phyloP scores from a whole-genome alignment of 352 stramenopile species.

The Aphanomyces cochlioides region DNA sequence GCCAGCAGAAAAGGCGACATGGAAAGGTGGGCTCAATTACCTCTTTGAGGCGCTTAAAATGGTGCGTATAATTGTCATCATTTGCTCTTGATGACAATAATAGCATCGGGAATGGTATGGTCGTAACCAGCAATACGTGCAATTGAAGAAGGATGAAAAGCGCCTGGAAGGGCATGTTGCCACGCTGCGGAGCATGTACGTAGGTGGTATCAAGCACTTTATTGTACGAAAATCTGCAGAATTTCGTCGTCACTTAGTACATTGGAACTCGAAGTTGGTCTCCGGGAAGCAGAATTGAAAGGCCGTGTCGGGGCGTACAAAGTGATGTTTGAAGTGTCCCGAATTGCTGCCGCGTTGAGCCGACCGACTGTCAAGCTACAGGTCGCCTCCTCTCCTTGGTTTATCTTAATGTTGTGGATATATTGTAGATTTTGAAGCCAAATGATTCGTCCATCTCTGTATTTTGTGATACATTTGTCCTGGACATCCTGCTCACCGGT shows the following conservation, averaged over 20 bases:
- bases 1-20: constrained; percentile 81
- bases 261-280: constrained; percentile 71
- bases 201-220: background rate
- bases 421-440: constrained; percentile 69
- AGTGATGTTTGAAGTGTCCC: constrained; percentile 87
- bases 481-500: constrained; percentile 75
- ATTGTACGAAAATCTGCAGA: background rate
- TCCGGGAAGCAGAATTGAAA: constrained; percentile 80
- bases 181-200: constrained; percentile 51
- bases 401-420: too few relatives aligned
- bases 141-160: constrained; percentile 79
- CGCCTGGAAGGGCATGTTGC: constrained; percentile 72
- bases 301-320: constrained; percentile 82
- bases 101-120: constrained; percentile 86
- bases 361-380: constrained; percentile 78
- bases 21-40: constrained; percentile 85
- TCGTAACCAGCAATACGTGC: constrained; percentile 86
- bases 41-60: constrained; percentile 82
- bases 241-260: constrained; percentile 80
- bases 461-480: constrained; percentile 86
- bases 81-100: background rate
- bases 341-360: constrained; percentile 81
- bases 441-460: constrained; percentile 81
- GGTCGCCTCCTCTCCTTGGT: constrained; percentile 21
- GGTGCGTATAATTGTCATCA: background rate